These are phyloP conservation scores for Pleurotus tuoliensis DNA, from an alignment of 768 basidiomycete species.

Conservation along the genomic window DNA sequence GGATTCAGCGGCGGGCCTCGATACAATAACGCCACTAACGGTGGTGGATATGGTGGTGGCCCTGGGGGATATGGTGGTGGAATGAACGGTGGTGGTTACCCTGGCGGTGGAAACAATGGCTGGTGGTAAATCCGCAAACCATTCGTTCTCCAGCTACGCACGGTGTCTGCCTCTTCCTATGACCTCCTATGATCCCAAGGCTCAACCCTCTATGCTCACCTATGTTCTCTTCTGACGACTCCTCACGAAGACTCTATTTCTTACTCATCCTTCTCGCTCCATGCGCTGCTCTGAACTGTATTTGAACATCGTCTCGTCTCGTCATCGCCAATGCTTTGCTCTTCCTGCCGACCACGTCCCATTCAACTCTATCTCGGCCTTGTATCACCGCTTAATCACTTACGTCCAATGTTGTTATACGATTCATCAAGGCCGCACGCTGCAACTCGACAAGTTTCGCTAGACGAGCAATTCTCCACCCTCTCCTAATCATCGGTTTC, in stretches of 20 bases:
- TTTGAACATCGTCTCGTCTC: conserved; percentile 43
- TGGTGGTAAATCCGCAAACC: conserved; percentile 41
- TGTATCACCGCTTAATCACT: conserved; percentile 18
- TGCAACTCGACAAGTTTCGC: conserved; percentile 16
- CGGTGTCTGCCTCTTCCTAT: conserved; percentile 6
- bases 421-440: conserved; percentile 14
- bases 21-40: conserved; percentile 12
- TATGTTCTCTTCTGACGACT: conserved; percentile 12
- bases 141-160: conserved; percentile 10
- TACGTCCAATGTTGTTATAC: conserved; percentile 3
- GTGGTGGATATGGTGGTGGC: conserved; percentile 22
- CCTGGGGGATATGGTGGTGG: conserved; percentile 24
- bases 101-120: conserved; percentile 20
- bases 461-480: conserved; percentile 8
- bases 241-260: conserved; percentile 1
- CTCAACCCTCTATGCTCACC: conserved; percentile 9
- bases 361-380: conserved; percentile 41
- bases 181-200: background rate
- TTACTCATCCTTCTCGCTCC: conserved; percentile 9
- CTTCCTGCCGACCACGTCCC: conserved; percentile 42
- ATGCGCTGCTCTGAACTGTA: conserved; percentile 58
- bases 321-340: conserved; percentile 16
- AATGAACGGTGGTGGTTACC: conserved; percentile 26
- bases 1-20: conserved; percentile 19
- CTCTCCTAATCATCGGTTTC: conserved; percentile 11